Percentiles rank a stretch among this genome's conserved stretches.
These are phyloP conservation scores for Drechslerella stenobrocha DNA, from an alignment of 2,329 filamentous ascomycete species.

Conservation along the genomic window DNA sequence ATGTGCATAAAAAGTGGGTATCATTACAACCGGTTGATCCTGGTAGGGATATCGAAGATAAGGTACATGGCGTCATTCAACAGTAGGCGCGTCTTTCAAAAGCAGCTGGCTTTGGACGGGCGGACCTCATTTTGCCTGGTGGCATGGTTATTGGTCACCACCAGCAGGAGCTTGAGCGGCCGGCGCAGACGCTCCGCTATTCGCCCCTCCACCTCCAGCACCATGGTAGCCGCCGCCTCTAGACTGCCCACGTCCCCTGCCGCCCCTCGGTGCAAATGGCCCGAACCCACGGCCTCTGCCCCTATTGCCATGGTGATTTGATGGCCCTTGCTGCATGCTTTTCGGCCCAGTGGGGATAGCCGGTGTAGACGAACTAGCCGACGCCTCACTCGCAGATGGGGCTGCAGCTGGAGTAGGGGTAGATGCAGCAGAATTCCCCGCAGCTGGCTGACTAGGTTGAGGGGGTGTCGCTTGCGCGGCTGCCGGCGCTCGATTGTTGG, in stretches of 20 bases:
- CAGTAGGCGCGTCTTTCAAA: too few species aligned
- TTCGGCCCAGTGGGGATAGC: conserved; percentile 42
- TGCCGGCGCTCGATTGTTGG: conserved; percentile 1
- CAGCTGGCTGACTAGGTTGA: not conserved
- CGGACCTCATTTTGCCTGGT: too few species aligned
- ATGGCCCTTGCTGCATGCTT: conserved; percentile 36
- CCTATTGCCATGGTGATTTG: conserved; percentile 37
- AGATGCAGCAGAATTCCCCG: not conserved
- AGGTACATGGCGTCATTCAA: too few species aligned
- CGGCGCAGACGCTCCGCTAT: conserved; percentile 49
- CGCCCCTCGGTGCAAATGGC: conserved; percentile 47
- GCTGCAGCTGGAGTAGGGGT: conserved; percentile 5
- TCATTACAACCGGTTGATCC: too few species aligned
- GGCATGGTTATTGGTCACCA: conserved; percentile 2
- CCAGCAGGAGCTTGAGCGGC: conserved; percentile 9
- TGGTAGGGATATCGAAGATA: too few species aligned
- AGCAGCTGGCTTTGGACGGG: too few species aligned
- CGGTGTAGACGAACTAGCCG: conserved; percentile 9
- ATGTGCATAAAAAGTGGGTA: too few species aligned
- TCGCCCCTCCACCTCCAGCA: conserved; percentile 45
- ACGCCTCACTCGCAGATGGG: conserved; percentile 6
- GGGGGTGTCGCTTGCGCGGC: conserved; percentile 4
- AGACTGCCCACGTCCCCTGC: conserved; percentile 38
- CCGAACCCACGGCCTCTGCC: conserved; percentile 42
- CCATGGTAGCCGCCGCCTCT: conserved; percentile 49